Base-by-base conservation (phyloP, 768 basidiomycete species). In the Boletus rubroflammeus region DNA sequence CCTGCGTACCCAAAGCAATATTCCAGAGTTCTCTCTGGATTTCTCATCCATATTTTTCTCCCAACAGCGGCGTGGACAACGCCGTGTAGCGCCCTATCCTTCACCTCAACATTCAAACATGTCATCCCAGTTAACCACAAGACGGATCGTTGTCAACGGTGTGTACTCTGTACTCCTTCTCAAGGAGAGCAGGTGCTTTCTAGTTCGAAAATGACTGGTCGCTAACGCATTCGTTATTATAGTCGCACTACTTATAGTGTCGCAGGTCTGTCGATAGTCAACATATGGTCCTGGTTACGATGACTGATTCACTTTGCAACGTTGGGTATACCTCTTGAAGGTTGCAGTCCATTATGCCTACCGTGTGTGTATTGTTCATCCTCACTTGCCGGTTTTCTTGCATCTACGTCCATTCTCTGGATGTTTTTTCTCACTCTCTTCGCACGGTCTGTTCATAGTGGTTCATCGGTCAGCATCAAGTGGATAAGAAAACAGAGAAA, bases 301-400 rank as follows among this genome's bases (percentile, higher is more conserved):
- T 13, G 38, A 8, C 45, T 52, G 55, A 63, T 48, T 47, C 13
- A 10, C 41, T 46, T 35, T 26, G 11, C 15, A 32, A 55, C 26
- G 25, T 36, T 44, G 36, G 34, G 10, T 17, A 3, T 46, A 35
- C 49, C 63, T 45, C 23, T 10, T 26, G 56, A 81, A 92, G 89
- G 85, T 84, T 71, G 90, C 88, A 32, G 71, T 85, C 58, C 90
- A 85, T 67, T 91, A 90, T 67, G 85, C 88, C 29, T 75, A 90
- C 56, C 77, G 80, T 65, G 88, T 88, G 57, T 62, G 84, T 75
- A 25, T 26, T 14, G 26, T 50, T 46, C 28, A 26, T 34, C 25
- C 21, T 31, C 17, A 14, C 13, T 34, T n/a, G 10, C 35, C 4
- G 3, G 15, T 34, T 42, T 41, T 2, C 52, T 31, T 38, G 26